Base-by-base conservation (phyloP, 768 basidiomycete species). In the Zangia roseola region DNA sequence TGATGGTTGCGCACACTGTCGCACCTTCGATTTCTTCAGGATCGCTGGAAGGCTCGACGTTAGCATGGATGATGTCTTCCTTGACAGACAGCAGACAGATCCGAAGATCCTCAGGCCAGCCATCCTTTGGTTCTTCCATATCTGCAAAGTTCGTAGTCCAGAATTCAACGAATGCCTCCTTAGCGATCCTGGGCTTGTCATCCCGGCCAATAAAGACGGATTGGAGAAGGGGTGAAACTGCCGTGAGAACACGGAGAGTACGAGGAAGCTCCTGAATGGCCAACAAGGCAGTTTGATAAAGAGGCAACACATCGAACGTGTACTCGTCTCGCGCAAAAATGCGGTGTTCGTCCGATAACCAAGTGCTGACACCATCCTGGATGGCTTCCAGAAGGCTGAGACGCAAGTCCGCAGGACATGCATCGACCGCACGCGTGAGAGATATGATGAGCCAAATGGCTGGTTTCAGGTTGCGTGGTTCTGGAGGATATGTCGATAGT, bases 401-500 rank as follows among this genome's bases (percentile, higher is more conserved):
- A 35, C 75, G 61, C 41, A 81, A 67, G 36, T 75, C 76, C 5
- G 53, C 50, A 2, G 85, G 83, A 58, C 83, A 85, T 0, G 65
- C 54, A 47, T 85, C 83, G 34, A 91, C 68, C 5, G 78, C 59
- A 7, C 70, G 66, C 37, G 74, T 75, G 44, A 89, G 64, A 5
- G 83, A 74, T 33, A 81, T 71, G 17, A 82, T 68, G 53, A 86
- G 70, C 87, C 86, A 90, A 52, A 80, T 69, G 30, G 78, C 76
- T 31, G 74, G 73, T 43, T 77, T 72, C 59, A 76, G 73, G 56
- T 80, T 77, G 40, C 71, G 70, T 5, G 77, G 73, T 17, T 76
- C 76, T 0, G 87, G 85, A 0, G 88, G 88, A 66, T 91, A 91
- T 9, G 78, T 77, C 9, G 77, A 72, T 19, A 71, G 67, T 49